Conservation (phyloP, 805 yeast species). For the Saturnispora ahearnii region DNA sequence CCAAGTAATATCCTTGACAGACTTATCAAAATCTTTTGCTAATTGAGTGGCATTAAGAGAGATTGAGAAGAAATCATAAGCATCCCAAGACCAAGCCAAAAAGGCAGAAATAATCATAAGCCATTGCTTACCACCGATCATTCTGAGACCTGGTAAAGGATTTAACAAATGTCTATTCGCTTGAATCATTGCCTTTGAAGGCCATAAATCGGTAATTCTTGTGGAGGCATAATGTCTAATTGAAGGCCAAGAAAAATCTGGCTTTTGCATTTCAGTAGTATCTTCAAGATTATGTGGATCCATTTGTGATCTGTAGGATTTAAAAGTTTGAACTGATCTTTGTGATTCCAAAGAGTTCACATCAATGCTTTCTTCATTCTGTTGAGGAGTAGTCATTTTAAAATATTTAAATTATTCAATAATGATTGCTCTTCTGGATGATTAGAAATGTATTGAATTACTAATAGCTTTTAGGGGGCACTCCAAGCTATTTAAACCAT, state of each 20-base stretch:
- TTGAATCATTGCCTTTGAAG: conserved; percentile 32
- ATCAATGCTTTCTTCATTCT: background rate
- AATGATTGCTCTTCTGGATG: too few relatives aligned
- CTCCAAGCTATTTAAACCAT: background rate
- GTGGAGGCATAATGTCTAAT: conserved; percentile 33
- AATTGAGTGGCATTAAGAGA: conserved; percentile 41
- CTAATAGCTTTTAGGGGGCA: background rate
- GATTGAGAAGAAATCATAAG: conserved; percentile 53
- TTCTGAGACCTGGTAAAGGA: conserved; percentile 51
- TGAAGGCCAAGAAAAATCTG: conserved; percentile 25
- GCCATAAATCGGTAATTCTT: conserved; percentile 42
- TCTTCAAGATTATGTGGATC: conserved; percentile 6
- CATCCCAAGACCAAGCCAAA: conserved; percentile 57
- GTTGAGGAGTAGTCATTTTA: background rate
- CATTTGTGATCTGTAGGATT: background rate
- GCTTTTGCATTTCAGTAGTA: conserved; percentile 16
- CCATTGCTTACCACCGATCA: conserved; percentile 48
- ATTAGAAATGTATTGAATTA: too few relatives aligned
- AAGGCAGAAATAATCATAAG: conserved; percentile 45
- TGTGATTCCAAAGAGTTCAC: conserved; percentile 5
- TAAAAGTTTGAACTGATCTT: conserved; percentile 6
- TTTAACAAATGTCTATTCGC: conserved; percentile 39
- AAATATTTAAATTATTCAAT: background rate
- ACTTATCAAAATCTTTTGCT: conserved; percentile 36
- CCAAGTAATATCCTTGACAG: conserved; percentile 51